Base-by-base conservation (phyloP, 2,329 filamentous ascomycete genomes). In the Aurifilum marmelostoma region DNA sequence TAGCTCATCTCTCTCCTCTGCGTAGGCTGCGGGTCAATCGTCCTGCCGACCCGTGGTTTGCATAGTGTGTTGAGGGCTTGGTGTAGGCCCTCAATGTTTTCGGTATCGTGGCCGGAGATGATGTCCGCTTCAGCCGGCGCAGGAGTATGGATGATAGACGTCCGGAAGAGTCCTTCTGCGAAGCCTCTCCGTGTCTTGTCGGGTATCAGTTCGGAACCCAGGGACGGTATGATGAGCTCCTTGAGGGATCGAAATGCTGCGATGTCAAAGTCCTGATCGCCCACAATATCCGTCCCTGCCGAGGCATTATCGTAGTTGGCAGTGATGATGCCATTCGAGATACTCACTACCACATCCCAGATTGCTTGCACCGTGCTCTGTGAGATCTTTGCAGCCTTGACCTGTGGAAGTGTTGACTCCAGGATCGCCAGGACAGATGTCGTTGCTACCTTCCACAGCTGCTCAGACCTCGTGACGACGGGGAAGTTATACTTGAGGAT, bases 231-330 rank as follows among this genome's bases (percentile, higher is more conserved):
- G 54, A 97, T 89, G 43, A 97, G 84, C 12, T 87, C 83, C 52
- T 89, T 87, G 0, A 98, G 82, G 63, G 85, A 84, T 39, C 81
- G 81, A 76, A 97, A 97, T 0, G 92, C 90, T 1, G 81, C 75
- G 24, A 97, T 91, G 76, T 99, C 96, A 75, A 97, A 97, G 1
- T 83, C 79, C 79, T 98, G 90, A 75, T 99, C 95, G 11, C 84
- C 83, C 3, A 81, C 78, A 47, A 94, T 84, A 70, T 84, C 79
- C 1, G 84, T 77, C 2, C 77, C 79, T 9, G 81, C 77, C 18
- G 82, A 75, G 43, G 84, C 83, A 65, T 78, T 77, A 67, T 81
- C 80, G 65, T 87, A 88, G 64, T 90, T 86, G 2, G 91, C 91
- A 29, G 85, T 85, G 43, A 92, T 84, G 70, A 95, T 89, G n/a